Evolutionary conservation across 768 basidiomycete genomes (phyloP).

Genomic region (Hygrophoropsis aurantiaca): DNA sequence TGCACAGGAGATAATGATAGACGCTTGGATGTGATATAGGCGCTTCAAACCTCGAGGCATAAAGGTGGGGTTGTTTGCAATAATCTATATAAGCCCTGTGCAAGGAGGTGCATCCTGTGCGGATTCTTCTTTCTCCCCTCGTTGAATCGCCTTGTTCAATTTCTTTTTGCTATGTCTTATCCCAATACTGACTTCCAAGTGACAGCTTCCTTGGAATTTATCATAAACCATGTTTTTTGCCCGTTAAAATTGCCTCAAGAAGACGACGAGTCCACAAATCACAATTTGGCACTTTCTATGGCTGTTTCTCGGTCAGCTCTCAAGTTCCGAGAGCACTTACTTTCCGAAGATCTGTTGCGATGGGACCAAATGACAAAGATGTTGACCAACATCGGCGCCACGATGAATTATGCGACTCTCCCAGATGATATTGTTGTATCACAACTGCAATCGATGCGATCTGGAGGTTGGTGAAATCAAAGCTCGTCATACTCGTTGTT

Average conservation of each 20-base stretch:
- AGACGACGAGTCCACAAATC: constrained; percentile 25
- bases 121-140: too few species aligned
- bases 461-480: constrained; percentile 6
- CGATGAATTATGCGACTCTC: constrained; percentile 3
- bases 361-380: constrained; percentile 35
- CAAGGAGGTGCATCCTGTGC: too few species aligned
- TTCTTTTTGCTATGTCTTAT: too few species aligned
- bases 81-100: too few species aligned
- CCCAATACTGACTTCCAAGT: too few species aligned
- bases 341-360: constrained; percentile 3
- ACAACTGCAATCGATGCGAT: constrained; percentile 17
- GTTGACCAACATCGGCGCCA: constrained; percentile 22
- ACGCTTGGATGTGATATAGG: too few species aligned
- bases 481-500: not conserved
- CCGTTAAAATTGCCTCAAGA: constrained; percentile 41
- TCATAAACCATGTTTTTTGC: constrained; percentile 42
- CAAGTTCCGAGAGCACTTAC: constrained; percentile 15
- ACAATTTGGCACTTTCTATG: constrained; percentile 26
- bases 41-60: too few species aligned
- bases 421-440: constrained; percentile 11
- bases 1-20: too few species aligned
- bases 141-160: too few species aligned
- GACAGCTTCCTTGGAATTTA: constrained; percentile 28
- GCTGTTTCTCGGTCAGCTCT: constrained; percentile 16
- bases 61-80: too few species aligned